Evolutionary conservation across 148 eudicot genomes (phyloP).

Genomic region (Silene latifolia): DNA sequence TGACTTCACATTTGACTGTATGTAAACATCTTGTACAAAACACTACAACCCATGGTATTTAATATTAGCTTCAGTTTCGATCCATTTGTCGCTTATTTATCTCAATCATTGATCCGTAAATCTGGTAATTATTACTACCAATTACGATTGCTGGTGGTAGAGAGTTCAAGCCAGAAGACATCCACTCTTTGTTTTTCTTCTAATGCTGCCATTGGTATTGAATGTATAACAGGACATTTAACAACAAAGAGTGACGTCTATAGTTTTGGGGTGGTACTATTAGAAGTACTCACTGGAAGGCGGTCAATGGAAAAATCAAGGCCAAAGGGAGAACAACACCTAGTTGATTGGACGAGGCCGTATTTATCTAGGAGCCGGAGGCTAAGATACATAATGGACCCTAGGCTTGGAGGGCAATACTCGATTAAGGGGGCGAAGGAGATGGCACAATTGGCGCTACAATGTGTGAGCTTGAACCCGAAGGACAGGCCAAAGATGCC

Average conservation of each 20-base stretch:
- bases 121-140: no score
- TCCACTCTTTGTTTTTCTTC: background rate
- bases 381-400: constrained; percentile 71
- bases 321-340: constrained; percentile 67
- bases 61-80: no score
- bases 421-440: constrained; percentile 86
- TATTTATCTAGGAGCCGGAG: constrained; percentile 65
- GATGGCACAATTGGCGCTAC: constrained; percentile 66
- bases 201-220: background rate
- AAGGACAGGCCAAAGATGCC: constrained; percentile 91
- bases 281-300: constrained; percentile 79
- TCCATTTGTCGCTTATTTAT: no score
- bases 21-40: no score
- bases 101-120: no score
- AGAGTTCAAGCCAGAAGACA: no score
- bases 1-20: no score
- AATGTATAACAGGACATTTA: constrained; percentile 55
- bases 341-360: constrained; percentile 81
- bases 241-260: constrained; percentile 95
- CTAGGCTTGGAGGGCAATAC: constrained; percentile 78
- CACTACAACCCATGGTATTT: no score
- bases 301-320: constrained; percentile 77
- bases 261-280: constrained; percentile 92
- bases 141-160: no score
- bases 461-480: constrained; percentile 72